A percentile compares a stretch with the other conserved stretches of the same genome.
These are phyloP conservation scores for Fusarium goolgardi DNA, from an alignment of 2,329 filamentous ascomycete species.

Conservation along the genomic window DNA sequence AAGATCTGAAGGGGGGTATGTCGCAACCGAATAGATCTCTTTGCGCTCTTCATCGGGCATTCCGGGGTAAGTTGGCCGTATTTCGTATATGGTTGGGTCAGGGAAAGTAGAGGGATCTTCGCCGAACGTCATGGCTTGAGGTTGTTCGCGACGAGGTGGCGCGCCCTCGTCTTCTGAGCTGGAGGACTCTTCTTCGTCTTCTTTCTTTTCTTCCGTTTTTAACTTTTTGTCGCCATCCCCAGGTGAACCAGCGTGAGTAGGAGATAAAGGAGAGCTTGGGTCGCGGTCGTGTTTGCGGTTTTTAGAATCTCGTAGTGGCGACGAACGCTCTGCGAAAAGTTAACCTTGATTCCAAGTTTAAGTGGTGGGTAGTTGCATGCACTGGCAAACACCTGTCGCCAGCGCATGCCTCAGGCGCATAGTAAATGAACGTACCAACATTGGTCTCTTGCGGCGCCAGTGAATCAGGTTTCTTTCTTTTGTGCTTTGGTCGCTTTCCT, in stretches of 20 bases:
- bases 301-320: constrained; percentile 65
- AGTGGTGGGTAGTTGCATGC: constrained; percentile 17
- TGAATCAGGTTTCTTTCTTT: constrained; percentile 79
- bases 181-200: constrained; percentile 56
- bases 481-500: constrained; percentile 73
- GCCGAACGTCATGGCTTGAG: constrained; percentile 89
- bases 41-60: constrained; percentile 90
- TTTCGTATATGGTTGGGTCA: constrained; percentile 95
- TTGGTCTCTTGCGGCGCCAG: constrained; percentile 62
- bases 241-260: constrained; percentile 63
- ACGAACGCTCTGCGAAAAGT: constrained; percentile 61
- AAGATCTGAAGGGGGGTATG: constrained; percentile 84
- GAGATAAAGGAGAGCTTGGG: constrained; percentile 70
- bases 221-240: constrained; percentile 71
- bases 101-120: constrained; percentile 90
- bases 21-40: constrained; percentile 86
- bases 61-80: constrained; percentile 76
- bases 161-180: constrained; percentile 70
- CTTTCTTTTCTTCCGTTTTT: constrained; percentile 50
- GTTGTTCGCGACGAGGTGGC: constrained; percentile 71
- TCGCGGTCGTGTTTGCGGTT: constrained; percentile 62
- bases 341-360: constrained; percentile 15
- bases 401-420: constrained; percentile 4
- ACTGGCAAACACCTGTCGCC: constrained; percentile 5
- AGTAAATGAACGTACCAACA: constrained; percentile 45